Base-by-base conservation (phyloP, 2,329 filamentous ascomycete species). In the Nothomitra cinnamomea region DNA sequence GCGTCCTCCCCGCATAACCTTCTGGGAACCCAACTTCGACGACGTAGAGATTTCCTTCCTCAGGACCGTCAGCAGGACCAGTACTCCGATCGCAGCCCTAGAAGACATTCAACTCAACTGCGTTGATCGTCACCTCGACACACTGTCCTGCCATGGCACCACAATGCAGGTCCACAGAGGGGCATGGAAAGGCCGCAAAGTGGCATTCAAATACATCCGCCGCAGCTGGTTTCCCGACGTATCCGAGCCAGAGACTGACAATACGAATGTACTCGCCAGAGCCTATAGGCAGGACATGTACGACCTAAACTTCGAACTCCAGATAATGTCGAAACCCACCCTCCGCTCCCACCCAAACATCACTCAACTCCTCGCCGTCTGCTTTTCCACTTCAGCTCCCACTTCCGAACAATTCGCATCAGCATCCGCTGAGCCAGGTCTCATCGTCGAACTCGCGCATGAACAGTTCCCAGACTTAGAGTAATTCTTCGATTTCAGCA, bases 161-260 rank as follows among this genome's bases (percentile, higher is more conserved):
- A 41, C 38, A 41, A 41, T 41, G 38, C 38, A 41, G 38, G 38
- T 41, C 17, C 38, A 41, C 38, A 41, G 17, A 19, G 38, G 38
- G 38, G 15, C 17, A 4, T 25, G 43, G 43, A 47, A 21, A 47
- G 43, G 43, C 10, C 43, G 43, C 21, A 47, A 15, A 25, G 43
- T 25, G 13, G 43, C 43, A 25, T 47, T 47, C 43, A 47, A 47
- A 47, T 47, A 47, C 13, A 47, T 47, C n/a, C 43, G 43, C 21
- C 6, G 43, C 3, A 21, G 21, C n/a, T 25, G 43, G 19, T 25
- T 47, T 47, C 43, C 43, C 25, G 43, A 47, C 21, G 21, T 5
- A 24, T 25, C 43, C 10, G 43, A 47, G 43, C 21, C 28, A 4
- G 28, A 32, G 28, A 32, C 28, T 5, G 28, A 12, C 12, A 13